Base-by-base conservation (phyloP, 2,329 filamentous ascomycete genomes). In the Nectriaceae sp. region DNA sequence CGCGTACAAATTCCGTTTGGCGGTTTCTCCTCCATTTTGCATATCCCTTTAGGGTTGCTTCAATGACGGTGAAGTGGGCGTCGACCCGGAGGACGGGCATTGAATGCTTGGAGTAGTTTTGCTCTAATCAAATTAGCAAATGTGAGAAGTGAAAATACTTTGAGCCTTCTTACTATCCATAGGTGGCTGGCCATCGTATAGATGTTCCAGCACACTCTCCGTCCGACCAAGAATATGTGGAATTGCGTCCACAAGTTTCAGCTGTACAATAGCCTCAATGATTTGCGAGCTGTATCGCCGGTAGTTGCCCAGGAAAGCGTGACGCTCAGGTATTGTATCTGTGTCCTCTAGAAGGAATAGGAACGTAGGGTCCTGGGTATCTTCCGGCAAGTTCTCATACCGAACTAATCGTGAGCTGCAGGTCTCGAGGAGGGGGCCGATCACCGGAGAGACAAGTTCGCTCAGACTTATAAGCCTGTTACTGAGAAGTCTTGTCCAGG, bases 221-320 rank as follows among this genome's bases (percentile, higher is more conserved):
- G 92, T 88, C 59, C 88, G 84, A 15, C 79, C 77, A n/a, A 99
- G 79, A 43, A 97, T 92, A 68, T 97, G 89, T 35, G 85, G 82
- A 55, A 97, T 85, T 1, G 93, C 93, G 52, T 97, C 92, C 42
- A 88, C 82, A 3, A 92, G 84, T 59, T 90, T 88, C 57, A 89
- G 81, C 56, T 89, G 82, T 19, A 95, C 90, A 54, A 97, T 90
- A 15, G 81, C 81, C 69, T 97, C 93, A 46, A 99, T 90, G 21
- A 97, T 82, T 50, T 89, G 87, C 3, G 86, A 85, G 66, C 91
- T 94, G 63, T 96, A 97, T 50, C 94, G 83, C 33, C 94, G 82
- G 68, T 99, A 99, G 64, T 99, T 97, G 4, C 93, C 91, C 11
- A 97, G 79, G 66, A 99, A 99, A 1, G 91, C 90, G 70, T 99